Evolutionary conservation across 495 filamentous ascomycete genomes (phyloP).

Genomic region (Tuber indicum): DNA sequence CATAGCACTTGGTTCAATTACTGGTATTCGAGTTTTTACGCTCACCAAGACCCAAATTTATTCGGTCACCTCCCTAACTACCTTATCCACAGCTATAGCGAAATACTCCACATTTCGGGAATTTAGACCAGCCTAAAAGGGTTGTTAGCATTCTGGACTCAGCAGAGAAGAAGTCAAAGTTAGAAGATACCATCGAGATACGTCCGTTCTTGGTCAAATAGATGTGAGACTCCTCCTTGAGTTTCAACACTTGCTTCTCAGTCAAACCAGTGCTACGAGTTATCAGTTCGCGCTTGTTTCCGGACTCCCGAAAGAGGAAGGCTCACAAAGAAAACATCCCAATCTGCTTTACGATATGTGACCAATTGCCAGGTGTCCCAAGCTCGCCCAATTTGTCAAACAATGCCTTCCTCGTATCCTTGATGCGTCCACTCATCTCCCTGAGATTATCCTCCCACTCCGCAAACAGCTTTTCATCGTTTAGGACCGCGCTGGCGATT

Average conservation of each 20-base stretch:
- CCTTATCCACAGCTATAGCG: constrained; percentile 77
- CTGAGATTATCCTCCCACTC: constrained; percentile 90
- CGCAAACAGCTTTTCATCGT: constrained; percentile 72
- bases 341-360: constrained; percentile 96
- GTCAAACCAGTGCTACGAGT: constrained; percentile 61
- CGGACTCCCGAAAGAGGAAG: neutral
- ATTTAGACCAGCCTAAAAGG: constrained; percentile 69
- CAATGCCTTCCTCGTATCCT: constrained; percentile 73
- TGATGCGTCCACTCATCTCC: constrained; percentile 93
- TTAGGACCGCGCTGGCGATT: constrained; percentile 76
- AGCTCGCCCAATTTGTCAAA: constrained; percentile 69
- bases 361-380: constrained; percentile 83
- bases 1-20: neutral
- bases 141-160: neutral
- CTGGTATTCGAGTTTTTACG: neutral
- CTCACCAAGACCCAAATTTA: neutral
- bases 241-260: constrained; percentile 74
- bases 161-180: constrained; percentile 16
- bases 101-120: constrained; percentile 86
- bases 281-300: neutral
- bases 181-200: constrained; percentile 61
- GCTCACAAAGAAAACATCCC: constrained; percentile 89
- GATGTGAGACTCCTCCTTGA: constrained; percentile 75
- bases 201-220: constrained; percentile 99
- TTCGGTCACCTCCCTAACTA: constrained; percentile 54